A percentile compares a stretch with the other conserved stretches of the same genome.
Evolutionary conservation across 2,329 filamentous ascomycete species (phyloP).

Genomic region (Phaeomoniella chlamydospora): DNA sequence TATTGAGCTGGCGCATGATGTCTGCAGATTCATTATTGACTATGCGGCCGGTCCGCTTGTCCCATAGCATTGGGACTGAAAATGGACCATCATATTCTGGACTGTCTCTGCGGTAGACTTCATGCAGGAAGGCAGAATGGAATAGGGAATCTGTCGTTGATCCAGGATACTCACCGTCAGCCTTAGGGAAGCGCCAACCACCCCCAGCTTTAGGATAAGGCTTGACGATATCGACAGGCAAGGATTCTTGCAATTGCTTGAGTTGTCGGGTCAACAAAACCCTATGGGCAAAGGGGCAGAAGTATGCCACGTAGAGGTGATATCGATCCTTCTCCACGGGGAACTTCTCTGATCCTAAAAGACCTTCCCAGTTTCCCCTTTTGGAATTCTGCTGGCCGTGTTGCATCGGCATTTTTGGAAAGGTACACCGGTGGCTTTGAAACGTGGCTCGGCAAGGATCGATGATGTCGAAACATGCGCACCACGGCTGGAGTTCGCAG

Average conservation of each 20-base stretch:
- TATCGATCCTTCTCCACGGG: slow-evolving; percentile 3
- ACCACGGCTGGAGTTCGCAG: too few species aligned
- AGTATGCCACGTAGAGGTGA: slow-evolving; percentile 32
- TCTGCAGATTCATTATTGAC: slow-evolving; percentile 50
- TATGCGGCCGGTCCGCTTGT: slow-evolving; percentile 38
- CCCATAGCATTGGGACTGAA: slow-evolving; percentile 48
- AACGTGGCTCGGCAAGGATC: neutral
- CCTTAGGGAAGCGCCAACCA: slow-evolving; percentile 44
- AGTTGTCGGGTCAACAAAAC: slow-evolving; percentile 42
- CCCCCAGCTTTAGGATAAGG: slow-evolving; percentile 53
- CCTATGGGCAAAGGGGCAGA: slow-evolving; percentile 52
- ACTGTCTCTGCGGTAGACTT: slow-evolving; percentile 49
- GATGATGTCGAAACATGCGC: too few species aligned
- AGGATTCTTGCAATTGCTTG: slow-evolving; percentile 39
- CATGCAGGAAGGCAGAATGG: slow-evolving; percentile 41
- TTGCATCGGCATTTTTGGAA: neutral
- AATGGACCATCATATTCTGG: slow-evolving; percentile 46
- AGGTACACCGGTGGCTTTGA: neutral
- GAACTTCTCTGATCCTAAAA: neutral
- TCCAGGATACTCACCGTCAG: slow-evolving; percentile 38
- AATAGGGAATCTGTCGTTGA: slow-evolving; percentile 48
- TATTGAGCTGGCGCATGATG: slow-evolving; percentile 42
- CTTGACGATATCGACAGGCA: slow-evolving; percentile 44
- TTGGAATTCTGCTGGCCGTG: neutral
- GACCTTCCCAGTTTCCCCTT: neutral